Evolutionary conservation across 176 grass and related monocot genomes (phyloP), one percentile per base, ranked within the genome.

Genomic region (Cenchrus americanus): DNA sequence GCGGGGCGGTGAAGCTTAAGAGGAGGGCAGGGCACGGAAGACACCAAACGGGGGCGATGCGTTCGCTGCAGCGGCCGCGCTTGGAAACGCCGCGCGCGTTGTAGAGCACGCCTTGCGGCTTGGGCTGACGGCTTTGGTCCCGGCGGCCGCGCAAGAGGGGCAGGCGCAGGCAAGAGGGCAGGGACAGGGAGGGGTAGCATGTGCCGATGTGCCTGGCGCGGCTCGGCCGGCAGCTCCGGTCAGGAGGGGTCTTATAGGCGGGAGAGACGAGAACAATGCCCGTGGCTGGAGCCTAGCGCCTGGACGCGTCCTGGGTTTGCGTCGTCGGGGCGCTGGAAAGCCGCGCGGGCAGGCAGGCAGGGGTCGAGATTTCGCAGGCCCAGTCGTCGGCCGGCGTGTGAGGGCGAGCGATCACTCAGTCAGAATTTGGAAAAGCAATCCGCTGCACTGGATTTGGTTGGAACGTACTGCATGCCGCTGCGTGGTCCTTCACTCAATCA

Each of bases 1-100:
- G 47, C 23, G 0, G 14, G 60, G 77, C 19, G 40, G 82, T 3
- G 54, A 72, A 64, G 8, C 82, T 88, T 89, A 80, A 57, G 47
- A 67, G 75, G 67, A 50, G 82, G 40, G 24, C 48, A 7, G 10
- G 2, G 42, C 27, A 18, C 27, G 53, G 76, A 87, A 87, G 72
- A 23, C 32, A 54, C 87, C 92, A 94, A 92, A 41, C 51, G 53
- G 48, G 54, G 71, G 89, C 89, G 89, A 73, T 88, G 85, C 46
- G 57, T 61, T 50, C 89, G 68, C n/a, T 57, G 80, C 32, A 27
- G 50, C 23, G 79, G 49, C 19, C 14, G 80, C 55, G 81, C 71
- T 72, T 69, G 83, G 50, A 43, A 82, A 81, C 79, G 78, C 53
- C 76, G 81, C 14, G 69, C 75, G 27, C 27, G 27, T 73, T 41